phyloP scores from a whole-genome alignment of 1,284 basidiomycete genomes.

The Puccinia polysora region DNA sequence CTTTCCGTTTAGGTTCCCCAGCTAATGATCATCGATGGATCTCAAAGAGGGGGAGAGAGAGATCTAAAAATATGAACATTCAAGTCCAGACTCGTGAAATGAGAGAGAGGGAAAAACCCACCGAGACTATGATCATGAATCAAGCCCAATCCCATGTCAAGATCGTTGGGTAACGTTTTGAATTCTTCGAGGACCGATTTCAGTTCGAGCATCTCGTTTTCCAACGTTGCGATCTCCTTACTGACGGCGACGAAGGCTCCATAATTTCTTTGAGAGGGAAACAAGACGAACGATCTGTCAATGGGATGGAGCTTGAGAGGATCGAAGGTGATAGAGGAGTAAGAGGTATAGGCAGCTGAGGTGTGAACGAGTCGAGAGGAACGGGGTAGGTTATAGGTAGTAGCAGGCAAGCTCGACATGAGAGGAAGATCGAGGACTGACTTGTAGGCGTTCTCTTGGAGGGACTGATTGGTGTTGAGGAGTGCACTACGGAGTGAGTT shows the following conservation, averaged over 20 bases:
- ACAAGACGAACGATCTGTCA: not conserved
- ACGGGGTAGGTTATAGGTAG: conserved; percentile 50
- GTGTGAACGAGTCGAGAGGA: too few relatives aligned
- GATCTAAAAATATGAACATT: conserved; percentile 43
- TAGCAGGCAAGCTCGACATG: too few relatives aligned
- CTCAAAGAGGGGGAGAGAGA: conserved; percentile 53
- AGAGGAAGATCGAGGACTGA: conserved; percentile 46
- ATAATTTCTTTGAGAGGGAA: conserved; percentile 58
- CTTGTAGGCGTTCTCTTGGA: conserved; percentile 49
- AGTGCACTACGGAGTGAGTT: conserved; percentile 18
- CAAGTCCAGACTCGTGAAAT: conserved; percentile 41
- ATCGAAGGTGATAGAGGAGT: not conserved
- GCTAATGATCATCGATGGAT: conserved; percentile 51
- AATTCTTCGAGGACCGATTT: conserved; percentile 90
- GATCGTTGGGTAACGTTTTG: conserved; percentile 81
- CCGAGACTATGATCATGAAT: conserved; percentile 50
- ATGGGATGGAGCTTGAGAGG: not conserved
- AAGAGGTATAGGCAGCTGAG: too few relatives aligned
- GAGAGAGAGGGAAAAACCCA: conserved; percentile 48
- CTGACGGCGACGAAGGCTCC: conserved; percentile 93
- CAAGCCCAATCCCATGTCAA: conserved; percentile 64
- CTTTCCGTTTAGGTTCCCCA: conserved; percentile 51
- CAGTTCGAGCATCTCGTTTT: conserved; percentile 96
- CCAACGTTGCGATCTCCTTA: conserved; percentile 90
- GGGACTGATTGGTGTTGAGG: conserved; percentile 47